Percentiles rank a stretch among this genome's conserved stretches.
phyloP scores from a whole-genome alignment of 139 green algal species.

The Yamagishiella unicocca region DNA sequence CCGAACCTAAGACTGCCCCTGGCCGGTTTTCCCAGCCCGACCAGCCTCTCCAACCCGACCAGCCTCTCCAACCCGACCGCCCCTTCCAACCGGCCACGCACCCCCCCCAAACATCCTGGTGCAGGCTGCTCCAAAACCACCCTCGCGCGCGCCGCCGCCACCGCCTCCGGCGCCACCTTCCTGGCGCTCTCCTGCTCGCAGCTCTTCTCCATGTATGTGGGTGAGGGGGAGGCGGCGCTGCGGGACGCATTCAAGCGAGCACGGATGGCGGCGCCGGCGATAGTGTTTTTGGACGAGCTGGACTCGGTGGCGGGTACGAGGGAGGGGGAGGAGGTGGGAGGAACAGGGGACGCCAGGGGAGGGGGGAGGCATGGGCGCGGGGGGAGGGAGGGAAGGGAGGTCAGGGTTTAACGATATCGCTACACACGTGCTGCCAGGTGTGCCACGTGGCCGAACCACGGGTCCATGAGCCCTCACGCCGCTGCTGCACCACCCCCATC shows the following conservation, averaged over 20 bases:
- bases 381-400: too few species aligned
- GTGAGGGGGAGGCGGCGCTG: slow-evolving; percentile 88
- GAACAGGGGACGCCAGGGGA: not conserved
- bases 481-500: too few species aligned
- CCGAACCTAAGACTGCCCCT: too few species aligned
- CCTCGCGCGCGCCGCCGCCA: slow-evolving; percentile 83
- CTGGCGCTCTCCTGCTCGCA: slow-evolving; percentile 82
- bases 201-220: slow-evolving; percentile 91
- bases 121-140: slow-evolving; percentile 92
- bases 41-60: too few species aligned
- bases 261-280: slow-evolving; percentile 77
- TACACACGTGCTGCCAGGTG: too few species aligned
- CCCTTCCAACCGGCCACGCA: not conserved
- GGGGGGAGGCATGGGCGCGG: too few species aligned
- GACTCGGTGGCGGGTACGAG: slow-evolving; percentile 80
- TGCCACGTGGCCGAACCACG: too few species aligned
- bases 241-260: slow-evolving; percentile 79
- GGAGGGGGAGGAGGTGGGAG: not conserved
- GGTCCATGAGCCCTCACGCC: too few species aligned
- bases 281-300: slow-evolving; percentile 93
- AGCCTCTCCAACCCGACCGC: not conserved
- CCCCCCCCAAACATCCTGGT: too few species aligned
- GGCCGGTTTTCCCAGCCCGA: too few species aligned
- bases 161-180: slow-evolving; percentile 76
- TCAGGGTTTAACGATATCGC: too few species aligned